phyloP scores from a whole-genome alignment of 1,284 basidiomycete species.

The Dichomitus squalens region DNA sequence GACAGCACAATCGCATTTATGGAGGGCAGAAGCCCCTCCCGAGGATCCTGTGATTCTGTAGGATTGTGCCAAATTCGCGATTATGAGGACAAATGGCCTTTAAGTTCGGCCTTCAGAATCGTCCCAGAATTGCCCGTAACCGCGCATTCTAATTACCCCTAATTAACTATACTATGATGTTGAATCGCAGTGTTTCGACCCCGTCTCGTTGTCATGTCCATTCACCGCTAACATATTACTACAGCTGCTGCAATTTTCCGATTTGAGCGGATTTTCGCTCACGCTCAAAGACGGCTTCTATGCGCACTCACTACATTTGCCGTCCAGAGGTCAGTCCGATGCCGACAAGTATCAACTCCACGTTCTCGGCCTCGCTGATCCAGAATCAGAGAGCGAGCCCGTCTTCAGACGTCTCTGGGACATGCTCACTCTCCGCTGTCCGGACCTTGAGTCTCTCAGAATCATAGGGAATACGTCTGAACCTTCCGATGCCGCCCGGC shows the following conservation, averaged over 20 bases:
- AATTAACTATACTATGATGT: too few relatives aligned
- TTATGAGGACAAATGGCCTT: too few relatives aligned
- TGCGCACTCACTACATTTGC: slow-evolving; percentile 50
- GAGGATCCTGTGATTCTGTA: too few relatives aligned
- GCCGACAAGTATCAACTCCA: slow-evolving; percentile 11
- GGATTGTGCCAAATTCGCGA: too few relatives aligned
- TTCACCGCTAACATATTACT: neutral
- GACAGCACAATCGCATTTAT: too few relatives aligned
- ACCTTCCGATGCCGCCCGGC: slow-evolving; percentile 41
- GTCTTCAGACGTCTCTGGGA: slow-evolving; percentile 57
- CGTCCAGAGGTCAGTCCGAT: slow-evolving; percentile 49
- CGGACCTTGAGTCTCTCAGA: slow-evolving; percentile 60
- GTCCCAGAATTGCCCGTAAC: too few relatives aligned
- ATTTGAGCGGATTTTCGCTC: slow-evolving; percentile 61
- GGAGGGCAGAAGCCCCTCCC: too few relatives aligned
- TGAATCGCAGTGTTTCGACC: too few relatives aligned
- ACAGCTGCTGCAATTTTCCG: slow-evolving; percentile 67
- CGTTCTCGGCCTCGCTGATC: slow-evolving; percentile 16
- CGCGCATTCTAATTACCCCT: too few relatives aligned
- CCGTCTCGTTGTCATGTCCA: neutral
- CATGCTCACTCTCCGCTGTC: slow-evolving; percentile 65
- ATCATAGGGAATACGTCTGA: slow-evolving; percentile 59
- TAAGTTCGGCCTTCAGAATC: too few relatives aligned
- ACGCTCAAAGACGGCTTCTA: slow-evolving; percentile 63
- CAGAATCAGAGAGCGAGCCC: slow-evolving; percentile 38